Evolutionary conservation across 495 filamentous ascomycete genomes (phyloP).

Genomic region (Lophium mytilinum): DNA sequence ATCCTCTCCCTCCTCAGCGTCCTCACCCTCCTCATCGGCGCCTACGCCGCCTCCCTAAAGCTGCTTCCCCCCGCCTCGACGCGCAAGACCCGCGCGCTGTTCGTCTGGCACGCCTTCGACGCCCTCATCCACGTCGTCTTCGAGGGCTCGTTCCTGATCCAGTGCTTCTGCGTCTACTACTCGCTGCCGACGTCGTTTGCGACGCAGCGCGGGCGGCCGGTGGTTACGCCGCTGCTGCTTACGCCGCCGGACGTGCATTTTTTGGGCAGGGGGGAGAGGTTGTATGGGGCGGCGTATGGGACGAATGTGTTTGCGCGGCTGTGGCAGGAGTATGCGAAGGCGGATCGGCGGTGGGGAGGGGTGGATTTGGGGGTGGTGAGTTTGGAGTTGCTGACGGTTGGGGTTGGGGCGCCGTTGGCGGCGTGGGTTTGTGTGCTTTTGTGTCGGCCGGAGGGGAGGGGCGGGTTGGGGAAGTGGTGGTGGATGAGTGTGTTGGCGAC

Average conservation of each 20-base stretch:
- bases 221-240: conserved; percentile 20
- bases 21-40: conserved; percentile 46
- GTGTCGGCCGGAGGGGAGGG: conserved; percentile 16
- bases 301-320: conserved; percentile 55
- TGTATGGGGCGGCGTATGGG: conserved; percentile 69
- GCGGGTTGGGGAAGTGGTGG: conserved; percentile 37
- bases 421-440: conserved; percentile 34
- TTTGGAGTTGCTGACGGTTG: conserved; percentile 79
- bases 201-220: conserved; percentile 12
- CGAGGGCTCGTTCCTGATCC: conserved; percentile 84
- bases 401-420: conserved; percentile 60
- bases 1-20: conserved; percentile 45
- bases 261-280: conserved; percentile 43
- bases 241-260: conserved; percentile 43
- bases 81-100: conserved; percentile 57
- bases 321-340: conserved; percentile 91
- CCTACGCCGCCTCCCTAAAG: conserved; percentile 39
- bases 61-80: conserved; percentile 43
- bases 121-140: conserved; percentile 80
- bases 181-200: conserved; percentile 20
- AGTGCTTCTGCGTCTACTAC: conserved; percentile 74
- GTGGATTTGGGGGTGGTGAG: conserved; percentile 72
- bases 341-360: conserved; percentile 73
- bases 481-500: conserved; percentile 72
- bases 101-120: conserved; percentile 94